Evolutionary conservation across 202 grass and related monocot genomes (phyloP), one percentile per base, ranked within the genome.

Genomic region (Carex arenaria): DNA sequence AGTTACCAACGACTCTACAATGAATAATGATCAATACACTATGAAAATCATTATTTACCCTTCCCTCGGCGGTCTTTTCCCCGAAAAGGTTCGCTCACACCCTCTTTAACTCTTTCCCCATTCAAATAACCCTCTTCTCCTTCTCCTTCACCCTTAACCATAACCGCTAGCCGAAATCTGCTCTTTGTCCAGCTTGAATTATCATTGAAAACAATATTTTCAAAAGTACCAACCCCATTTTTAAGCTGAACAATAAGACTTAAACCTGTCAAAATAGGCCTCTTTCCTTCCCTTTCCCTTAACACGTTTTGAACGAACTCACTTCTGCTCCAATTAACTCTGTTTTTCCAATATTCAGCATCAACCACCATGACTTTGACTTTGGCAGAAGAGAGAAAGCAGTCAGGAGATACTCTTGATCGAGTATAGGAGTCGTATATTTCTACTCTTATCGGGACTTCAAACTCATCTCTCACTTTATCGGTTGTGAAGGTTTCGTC

Each of bases 131-230:
- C 45, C 10, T 49, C 31, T 0, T 83, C 71, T 67, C 30, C 31
- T 0, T 83, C 71, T 67, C 30, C 40, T 55, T 67, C 62, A 55
- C 14, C 59, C 8, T 63, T 36, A 66, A 84, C 9, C 76, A 81
- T 86, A 3, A 84, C 83, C 8, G 83, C 89, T 4, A 91, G 83
- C 72, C 85, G 81, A 80, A 88, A 88, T 3, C 61, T 43, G 15
- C 86, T 75, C 57, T 68, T 83, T 7, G 10, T 83, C 83, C 84
- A 88, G 63, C 81, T 84, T 3, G 89, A 91, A 42, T 91, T 91
- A 79, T 91, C 89, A 1, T 55, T 19, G 20, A 88, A 85, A 43
- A 68, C 60, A 54, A 81, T 84, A 0, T 67, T 40, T 22, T 0
- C 9, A 62, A 83, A 52, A 23, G 65, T 3, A 2, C 72, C 73